Conservation (phyloP, 2,329 filamentous ascomycete genomes). For the Colletotrichum gloeosporioides region DNA sequence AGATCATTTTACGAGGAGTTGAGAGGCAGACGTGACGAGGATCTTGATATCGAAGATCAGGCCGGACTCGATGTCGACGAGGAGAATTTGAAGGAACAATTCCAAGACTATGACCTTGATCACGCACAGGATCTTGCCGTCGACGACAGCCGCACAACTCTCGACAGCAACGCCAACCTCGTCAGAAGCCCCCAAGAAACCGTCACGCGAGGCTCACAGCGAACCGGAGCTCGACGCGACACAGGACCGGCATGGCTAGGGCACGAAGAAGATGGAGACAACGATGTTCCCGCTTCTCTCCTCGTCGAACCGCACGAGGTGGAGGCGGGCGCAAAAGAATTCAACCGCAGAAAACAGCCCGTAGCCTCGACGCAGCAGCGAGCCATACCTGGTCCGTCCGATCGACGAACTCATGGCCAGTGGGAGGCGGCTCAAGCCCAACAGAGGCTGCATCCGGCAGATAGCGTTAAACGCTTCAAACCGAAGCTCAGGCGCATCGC, state of each 20-base stretch:
- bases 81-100: conserved; percentile 57
- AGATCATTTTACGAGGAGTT: conserved; percentile 58
- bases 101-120: conserved; percentile 56
- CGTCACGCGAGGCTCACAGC: background rate
- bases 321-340: background rate
- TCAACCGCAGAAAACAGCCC: background rate
- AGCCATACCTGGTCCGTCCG: conserved; percentile 46
- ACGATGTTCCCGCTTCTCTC: conserved; percentile 69
- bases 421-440: conserved; percentile 62
- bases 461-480: conserved; percentile 27
- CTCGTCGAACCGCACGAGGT: conserved; percentile 57
- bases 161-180: conserved; percentile 38
- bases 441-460: conserved; percentile 53
- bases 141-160: conserved; percentile 51
- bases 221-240: conserved; percentile 11
- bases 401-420: conserved; percentile 50
- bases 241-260: conserved; percentile 31
- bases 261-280: conserved; percentile 57
- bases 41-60: conserved; percentile 46
- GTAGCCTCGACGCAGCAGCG: background rate
- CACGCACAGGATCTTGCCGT: conserved; percentile 44
- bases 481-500: conserved; percentile 32
- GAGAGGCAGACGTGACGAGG: conserved; percentile 41
- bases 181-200: conserved; percentile 8
- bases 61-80: conserved; percentile 54